Evolutionary conservation across 2,329 filamentous ascomycete genomes (phyloP), one percentile per base, ranked within the genome.

Genomic region (Talaromyces pinophilus): DNA sequence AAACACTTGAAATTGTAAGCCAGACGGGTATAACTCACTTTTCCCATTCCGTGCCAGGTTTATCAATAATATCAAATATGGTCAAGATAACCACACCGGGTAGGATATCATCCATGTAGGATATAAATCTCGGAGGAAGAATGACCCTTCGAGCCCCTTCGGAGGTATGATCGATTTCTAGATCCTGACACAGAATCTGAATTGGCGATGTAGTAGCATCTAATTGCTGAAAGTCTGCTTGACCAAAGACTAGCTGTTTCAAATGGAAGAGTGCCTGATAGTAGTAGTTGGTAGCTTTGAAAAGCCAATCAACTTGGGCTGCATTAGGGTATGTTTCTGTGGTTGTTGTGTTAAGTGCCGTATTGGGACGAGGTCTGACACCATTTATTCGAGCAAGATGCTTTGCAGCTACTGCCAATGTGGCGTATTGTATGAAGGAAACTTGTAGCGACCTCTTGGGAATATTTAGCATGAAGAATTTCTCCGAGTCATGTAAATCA

Each of bases 61-160:
- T 83, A 72, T 89, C 86, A n/a, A 90, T 74, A 48, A 88, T 84
- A 68, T 89, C 87, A 64, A 88, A 89, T 0, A 86, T 82, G 65
- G 85, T 88, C 0, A 90, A 77, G 1, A 90, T 87, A 0, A 85
- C 84, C 0, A 86, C 85, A 2, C 87, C 85, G 3, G 86, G 85
- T 8, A 89, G 78, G 7, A 88, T 77, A 55, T 89, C 85, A 69
- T 88, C 86, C 3, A 83, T 80, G 68, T 82, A 82, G 59, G 80
- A 66, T 66, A 74, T 75, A 57, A 75, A 78, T 6, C 77, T 78
- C 3, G 38, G 25, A 1, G 38, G 28, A 15, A 65, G 40, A 19
- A 25, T 15, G 5, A 30, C 22, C 19, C 19, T 78, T 71, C 22
- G 78, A 75, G 28, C 76, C 77, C 66, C 79, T 72, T 64, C 81